Percentiles rank a stretch among this genome's conserved stretches.
Conservation (phyloP, 1,284 basidiomycete genomes). For the Pterulicium gracile region DNA sequence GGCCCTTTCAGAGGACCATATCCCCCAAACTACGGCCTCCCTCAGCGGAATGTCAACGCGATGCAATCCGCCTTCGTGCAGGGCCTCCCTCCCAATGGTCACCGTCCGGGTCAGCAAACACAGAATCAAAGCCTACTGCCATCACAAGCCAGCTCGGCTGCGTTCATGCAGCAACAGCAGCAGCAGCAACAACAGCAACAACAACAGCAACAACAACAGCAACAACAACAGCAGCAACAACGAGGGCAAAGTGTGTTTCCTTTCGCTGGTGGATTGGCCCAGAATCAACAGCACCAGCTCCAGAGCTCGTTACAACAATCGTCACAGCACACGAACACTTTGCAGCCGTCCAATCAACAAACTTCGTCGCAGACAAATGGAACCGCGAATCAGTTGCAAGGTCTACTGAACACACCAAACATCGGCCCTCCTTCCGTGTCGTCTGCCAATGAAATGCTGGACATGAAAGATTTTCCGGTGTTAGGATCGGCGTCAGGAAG, state of each 20-base stretch:
- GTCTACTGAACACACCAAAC: constrained; percentile 39
- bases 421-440: constrained; percentile 44
- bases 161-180: constrained; percentile 38
- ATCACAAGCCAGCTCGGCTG: constrained; percentile 39
- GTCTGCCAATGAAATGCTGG: constrained; percentile 63
- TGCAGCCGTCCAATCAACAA: not conserved
- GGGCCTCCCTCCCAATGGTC: constrained; percentile 41
- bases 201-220: constrained; percentile 31
- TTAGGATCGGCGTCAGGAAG: constrained; percentile 49
- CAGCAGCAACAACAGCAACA: constrained; percentile 18
- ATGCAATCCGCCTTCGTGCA: constrained; percentile 39
- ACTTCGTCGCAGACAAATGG: constrained; percentile 30
- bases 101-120: constrained; percentile 40
- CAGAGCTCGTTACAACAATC: not conserved
- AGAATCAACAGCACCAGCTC: constrained; percentile 26
- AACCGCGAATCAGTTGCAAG: constrained; percentile 35
- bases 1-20: constrained; percentile 57
- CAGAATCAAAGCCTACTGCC: constrained; percentile 43
- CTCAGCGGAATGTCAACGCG: constrained; percentile 46
- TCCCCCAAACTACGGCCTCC: constrained; percentile 44
- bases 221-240: constrained; percentile 18
- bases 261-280: constrained; percentile 43
- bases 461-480: constrained; percentile 79
- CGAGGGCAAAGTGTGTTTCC: constrained; percentile 45
- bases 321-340: constrained; percentile 21